Evolutionary conservation across 2,329 filamentous ascomycete genomes (phyloP), one percentile per base, ranked within the genome.

Genomic region (Arthroderma uncinatum): DNA sequence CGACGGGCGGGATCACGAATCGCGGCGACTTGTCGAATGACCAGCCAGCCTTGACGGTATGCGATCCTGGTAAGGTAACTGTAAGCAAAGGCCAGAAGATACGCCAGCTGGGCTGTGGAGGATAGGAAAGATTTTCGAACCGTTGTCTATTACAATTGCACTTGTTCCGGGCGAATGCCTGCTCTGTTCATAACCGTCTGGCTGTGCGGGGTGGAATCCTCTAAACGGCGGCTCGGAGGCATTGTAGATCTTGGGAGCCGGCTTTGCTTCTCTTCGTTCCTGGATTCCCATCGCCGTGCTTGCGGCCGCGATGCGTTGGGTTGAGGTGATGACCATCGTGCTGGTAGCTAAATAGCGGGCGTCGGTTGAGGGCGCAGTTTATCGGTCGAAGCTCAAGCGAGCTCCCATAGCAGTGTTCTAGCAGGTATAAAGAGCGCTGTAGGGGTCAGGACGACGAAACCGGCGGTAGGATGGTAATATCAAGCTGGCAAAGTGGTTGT

Each of bases 121-220:
- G 19, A 14, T 28, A 19, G 4, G 56, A 12, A 23, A 25, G 36
- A n/a, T 4, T 23, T 48, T 57, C 63, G 48, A 75, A 94, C 91
- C 93, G 86, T 96, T 96, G 76, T 98, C 93, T 68, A 98, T 97
- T 61, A 98, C 88, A 67, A 98, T 96, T 54, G 90, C 89, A 54
- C 84, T 87, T 48, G 76, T 74, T 58, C 76, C 79, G 14, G 78
- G 71, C 19, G 79, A 12, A 28, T 28, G 25, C 16, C 81, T 78
- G 59, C 88, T 91, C 63, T 80, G 78, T 65, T 82, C 79, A 67
- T 86, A 90, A 52, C 87, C 88, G 65, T 92, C 85, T 7, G 78
- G 74, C 64, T 82, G 79, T 50, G 79, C 72, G 54, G 78, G 72
- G 44, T 77, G 77, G 66, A 78, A 80, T 60, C 82, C 81, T 64